phyloP scores from a whole-genome alignment of 495 filamentous ascomycete species.

The Aspergillus homomorphus region DNA sequence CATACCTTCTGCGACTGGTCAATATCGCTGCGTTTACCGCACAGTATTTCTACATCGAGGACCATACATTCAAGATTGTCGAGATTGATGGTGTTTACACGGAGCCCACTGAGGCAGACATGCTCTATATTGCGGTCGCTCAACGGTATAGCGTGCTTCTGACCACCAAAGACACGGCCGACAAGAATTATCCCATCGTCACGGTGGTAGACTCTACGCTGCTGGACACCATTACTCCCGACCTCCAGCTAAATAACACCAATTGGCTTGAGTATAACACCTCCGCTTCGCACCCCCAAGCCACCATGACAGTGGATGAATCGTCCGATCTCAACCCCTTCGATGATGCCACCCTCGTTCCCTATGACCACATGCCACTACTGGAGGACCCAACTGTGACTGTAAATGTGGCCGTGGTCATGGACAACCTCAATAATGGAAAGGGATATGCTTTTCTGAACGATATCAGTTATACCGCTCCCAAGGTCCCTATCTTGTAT shows the following conservation, averaged over 20 bases:
- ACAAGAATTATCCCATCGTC: conserved; percentile 65
- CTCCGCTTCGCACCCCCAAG: conserved; percentile 48
- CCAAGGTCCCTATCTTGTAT: conserved; percentile 80
- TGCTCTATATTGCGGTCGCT: conserved; percentile 65
- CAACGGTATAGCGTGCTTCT: conserved; percentile 69
- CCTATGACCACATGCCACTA: conserved; percentile 43
- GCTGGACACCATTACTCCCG: conserved; percentile 29
- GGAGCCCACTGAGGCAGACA: conserved; percentile 54
- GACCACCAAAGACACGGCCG: conserved; percentile 61
- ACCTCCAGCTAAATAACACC: conserved; percentile 64
- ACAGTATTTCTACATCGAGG: conserved; percentile 76
- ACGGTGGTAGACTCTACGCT: conserved; percentile 33
- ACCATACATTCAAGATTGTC: conserved; percentile 60
- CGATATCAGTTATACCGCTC: conserved; percentile 67
- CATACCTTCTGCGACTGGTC: conserved; percentile 73
- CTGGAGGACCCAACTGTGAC: conserved; percentile 28
- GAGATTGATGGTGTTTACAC: conserved; percentile 54
- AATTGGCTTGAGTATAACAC: conserved; percentile 76
- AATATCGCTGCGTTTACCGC: conserved; percentile 75
- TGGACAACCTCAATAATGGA: conserved; percentile 46
- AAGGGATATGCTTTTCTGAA: conserved; percentile 68
- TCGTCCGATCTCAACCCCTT: conserved; percentile 41
- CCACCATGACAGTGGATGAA: conserved; percentile 48
- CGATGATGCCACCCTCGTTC: conserved; percentile 52
- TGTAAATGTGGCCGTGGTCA: conserved; percentile 37